Percentiles rank a stretch among this genome's conserved stretches.
Evolutionary conservation across 2,329 filamentous ascomycete species (phyloP).

Genomic region (Epichloe baconii): DNA sequence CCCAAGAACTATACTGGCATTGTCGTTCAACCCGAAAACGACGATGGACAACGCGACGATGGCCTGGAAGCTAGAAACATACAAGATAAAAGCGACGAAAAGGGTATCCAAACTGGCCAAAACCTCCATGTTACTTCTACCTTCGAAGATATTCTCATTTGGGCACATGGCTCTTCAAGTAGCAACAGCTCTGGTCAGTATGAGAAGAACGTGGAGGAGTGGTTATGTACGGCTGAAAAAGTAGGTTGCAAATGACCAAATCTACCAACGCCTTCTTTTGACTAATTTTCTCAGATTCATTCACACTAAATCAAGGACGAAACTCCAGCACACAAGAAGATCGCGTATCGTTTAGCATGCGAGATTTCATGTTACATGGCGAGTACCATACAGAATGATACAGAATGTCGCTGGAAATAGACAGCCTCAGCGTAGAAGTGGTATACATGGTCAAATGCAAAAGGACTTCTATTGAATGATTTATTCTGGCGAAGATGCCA

Average conservation of each 20-base stretch:
- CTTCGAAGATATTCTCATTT: conserved; percentile 70
- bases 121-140: conserved; percentile 35
- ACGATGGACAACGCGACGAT: conserved; percentile 21
- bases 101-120: conserved; percentile 16
- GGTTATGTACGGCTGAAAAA: conserved; percentile 59
- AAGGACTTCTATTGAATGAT: neutral
- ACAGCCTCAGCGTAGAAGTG: neutral
- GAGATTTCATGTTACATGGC: neutral
- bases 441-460: neutral
- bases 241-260: conserved; percentile 25
- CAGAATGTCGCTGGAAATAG: neutral
- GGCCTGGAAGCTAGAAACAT: conserved; percentile 19
- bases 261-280: neutral
- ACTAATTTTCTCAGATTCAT: neutral
- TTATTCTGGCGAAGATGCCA: no score
- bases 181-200: conserved; percentile 54
- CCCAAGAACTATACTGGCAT: conserved; percentile 61
- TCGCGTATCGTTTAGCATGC: neutral
- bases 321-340: neutral
- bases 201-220: conserved; percentile 64
- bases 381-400: neutral
- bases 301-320: neutral
- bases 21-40: conserved; percentile 32
- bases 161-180: conserved; percentile 62
- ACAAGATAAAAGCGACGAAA: conserved; percentile 6